phyloP scores from a whole-genome alignment of 805 yeast genomes.

The Candida easanensis region DNA sequence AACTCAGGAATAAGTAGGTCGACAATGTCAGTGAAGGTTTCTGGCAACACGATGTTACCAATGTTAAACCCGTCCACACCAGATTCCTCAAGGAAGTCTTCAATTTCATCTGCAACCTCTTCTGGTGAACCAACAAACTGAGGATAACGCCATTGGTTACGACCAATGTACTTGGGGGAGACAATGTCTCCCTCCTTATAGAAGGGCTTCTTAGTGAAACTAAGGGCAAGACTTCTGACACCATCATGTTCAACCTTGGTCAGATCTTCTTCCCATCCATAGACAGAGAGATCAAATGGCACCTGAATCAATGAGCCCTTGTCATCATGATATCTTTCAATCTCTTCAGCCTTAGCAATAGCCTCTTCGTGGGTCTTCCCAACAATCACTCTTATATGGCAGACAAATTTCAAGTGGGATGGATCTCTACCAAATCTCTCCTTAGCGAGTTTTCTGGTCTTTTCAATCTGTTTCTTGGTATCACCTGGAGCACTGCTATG shows the following conservation, averaged over 20 bases:
- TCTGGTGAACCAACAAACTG: slow-evolving; percentile 34
- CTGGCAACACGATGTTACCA: slow-evolving; percentile 39
- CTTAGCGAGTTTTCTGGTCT: slow-evolving; percentile 35
- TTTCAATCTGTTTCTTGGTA: slow-evolving; percentile 30
- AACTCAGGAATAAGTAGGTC: slow-evolving; percentile 37
- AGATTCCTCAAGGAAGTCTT: slow-evolving; percentile 37
- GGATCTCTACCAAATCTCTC: slow-evolving; percentile 38
- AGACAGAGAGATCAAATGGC: slow-evolving; percentile 40
- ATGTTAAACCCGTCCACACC: slow-evolving; percentile 44
- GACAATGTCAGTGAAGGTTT: slow-evolving; percentile 39
- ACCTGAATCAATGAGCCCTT: slow-evolving; percentile 44
- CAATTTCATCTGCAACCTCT: slow-evolving; percentile 41
- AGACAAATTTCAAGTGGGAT: slow-evolving; percentile 38
- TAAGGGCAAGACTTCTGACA: slow-evolving; percentile 32
- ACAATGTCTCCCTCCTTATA: slow-evolving; percentile 26
- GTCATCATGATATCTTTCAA: slow-evolving; percentile 33
- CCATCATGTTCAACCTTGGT: slow-evolving; percentile 33
- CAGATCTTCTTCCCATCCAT: slow-evolving; percentile 44
- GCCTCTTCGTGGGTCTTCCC: slow-evolving; percentile 46
- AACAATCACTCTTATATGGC: slow-evolving; percentile 36
- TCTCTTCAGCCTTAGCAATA: slow-evolving; percentile 34
- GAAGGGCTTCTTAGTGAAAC: slow-evolving; percentile 25
- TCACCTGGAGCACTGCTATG: slow-evolving; percentile 33
- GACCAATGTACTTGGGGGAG: slow-evolving; percentile 30
- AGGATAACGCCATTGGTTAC: slow-evolving; percentile 24